Base-by-base conservation (phyloP, 208 protist genomes). In the Phytomonas francai region DNA sequence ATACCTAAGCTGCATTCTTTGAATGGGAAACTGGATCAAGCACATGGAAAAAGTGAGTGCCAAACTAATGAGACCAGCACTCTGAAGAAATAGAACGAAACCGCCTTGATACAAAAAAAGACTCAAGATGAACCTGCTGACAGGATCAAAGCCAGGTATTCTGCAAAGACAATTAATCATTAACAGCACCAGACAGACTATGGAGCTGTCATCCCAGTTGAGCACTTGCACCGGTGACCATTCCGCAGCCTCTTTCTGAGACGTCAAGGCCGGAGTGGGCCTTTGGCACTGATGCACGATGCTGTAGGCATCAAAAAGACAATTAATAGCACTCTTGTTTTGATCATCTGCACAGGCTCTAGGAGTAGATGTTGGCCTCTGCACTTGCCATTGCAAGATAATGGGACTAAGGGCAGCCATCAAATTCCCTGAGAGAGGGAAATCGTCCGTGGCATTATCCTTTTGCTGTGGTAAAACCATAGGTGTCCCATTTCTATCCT, bases 1-100 rank as follows among this genome's bases (percentile, higher is more conserved):
- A 16, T 84, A 25, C 56, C 68, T 64, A 63, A 93, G 70, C 73
- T 87, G 80, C 7, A 74, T 76, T 5, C 66, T 72, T 66, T 87
- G 72, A 11, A 88, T 60, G 14, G 84, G 84, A 30, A 79, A 83
- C 34, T 80, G 34, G 36, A 22, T 45, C 30, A 78, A 72, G 70
- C 72, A 80, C 14, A 33, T 36, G 14, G 65, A 7, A 0, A 59
- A 33, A 5, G 60, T 73, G 60, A 45, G 45, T 54, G 45, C 6
- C 45, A 54, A 25, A 19, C 45, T 54, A 19, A 54, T 25, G 22
- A 54, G 45, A 54, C 45, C 19, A 54, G 25, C 19, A 25, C 19
- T 54, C 6, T 54, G 45, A 4, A 54, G 11, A 54, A 54, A 54
- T 0, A 54, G 25, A 54, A 25, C 6, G 19, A 19, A 54, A 22